A percentile compares a stretch with the other conserved stretches of the same genome.
These are phyloP conservation scores for Fomitopsis palustris DNA, from an alignment of 1,284 basidiomycete genomes.

Conservation along the genomic window DNA sequence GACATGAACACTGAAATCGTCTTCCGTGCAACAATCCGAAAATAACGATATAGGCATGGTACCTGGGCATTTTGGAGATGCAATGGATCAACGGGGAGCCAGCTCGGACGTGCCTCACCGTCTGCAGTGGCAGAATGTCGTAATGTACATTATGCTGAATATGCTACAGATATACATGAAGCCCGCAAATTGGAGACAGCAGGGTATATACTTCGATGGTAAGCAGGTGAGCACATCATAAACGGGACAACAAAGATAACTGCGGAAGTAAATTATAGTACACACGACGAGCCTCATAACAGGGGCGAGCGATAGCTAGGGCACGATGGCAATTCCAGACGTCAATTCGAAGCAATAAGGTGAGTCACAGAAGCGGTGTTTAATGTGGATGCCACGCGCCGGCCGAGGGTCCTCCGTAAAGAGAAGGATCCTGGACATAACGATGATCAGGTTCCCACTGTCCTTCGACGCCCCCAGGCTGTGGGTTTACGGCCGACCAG, in stretches of 20 bases:
- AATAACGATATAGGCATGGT: background rate
- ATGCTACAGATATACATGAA: background rate
- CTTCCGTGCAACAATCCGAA: background rate
- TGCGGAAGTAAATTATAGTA: background rate
- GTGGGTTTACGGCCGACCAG: background rate
- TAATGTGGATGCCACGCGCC: background rate
- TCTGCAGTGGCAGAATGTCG: background rate
- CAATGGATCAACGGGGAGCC: background rate
- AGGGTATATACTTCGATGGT: background rate
- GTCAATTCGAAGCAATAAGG: background rate
- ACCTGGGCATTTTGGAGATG: background rate
- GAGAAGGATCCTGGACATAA: background rate
- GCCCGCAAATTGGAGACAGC: background rate
- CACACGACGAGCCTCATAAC: background rate
- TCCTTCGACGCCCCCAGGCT: background rate
- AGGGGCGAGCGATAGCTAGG: background rate
- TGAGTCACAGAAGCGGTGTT: background rate
- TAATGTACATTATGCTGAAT: background rate
- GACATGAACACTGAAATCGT: no score
- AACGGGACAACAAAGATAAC: background rate
- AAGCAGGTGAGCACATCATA: background rate
- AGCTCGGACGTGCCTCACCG: background rate
- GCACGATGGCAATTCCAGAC: background rate
- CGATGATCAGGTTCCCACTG: conserved; percentile 1
- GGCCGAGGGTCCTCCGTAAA: background rate